Conservation (phyloP, 805 yeast genomes). For the Lipomyces kockii region DNA sequence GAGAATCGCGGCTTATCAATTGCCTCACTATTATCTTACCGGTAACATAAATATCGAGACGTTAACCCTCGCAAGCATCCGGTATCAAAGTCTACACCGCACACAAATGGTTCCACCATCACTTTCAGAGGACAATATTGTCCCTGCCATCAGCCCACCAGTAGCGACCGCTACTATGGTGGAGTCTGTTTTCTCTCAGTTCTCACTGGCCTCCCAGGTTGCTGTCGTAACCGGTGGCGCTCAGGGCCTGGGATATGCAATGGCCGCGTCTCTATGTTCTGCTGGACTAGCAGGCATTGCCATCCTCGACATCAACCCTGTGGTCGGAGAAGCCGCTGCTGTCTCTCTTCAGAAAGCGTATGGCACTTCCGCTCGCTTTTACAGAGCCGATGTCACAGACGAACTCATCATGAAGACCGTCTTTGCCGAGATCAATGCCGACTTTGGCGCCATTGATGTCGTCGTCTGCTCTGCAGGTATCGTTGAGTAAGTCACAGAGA, state of each 20-base stretch:
- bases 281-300: constrained; percentile 59
- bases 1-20: too few species aligned
- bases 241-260: constrained; percentile 64
- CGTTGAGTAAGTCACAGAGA: constrained; percentile 58
- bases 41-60: too few species aligned
- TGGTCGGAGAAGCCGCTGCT: constrained; percentile 66
- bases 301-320: constrained; percentile 59
- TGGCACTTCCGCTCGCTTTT: constrained; percentile 63
- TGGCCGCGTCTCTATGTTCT: constrained; percentile 63
- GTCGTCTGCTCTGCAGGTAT: constrained; percentile 69
- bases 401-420: constrained; percentile 43
- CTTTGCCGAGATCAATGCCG: constrained; percentile 56
- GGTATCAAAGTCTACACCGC: too few species aligned
- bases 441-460: constrained; percentile 60
- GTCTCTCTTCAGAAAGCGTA: constrained; percentile 54
- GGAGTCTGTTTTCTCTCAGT: neutral
- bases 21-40: too few species aligned
- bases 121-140: neutral
- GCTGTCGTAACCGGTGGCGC: constrained; percentile 72
- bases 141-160: neutral
- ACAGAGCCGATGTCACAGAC: constrained; percentile 66
- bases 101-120: neutral
- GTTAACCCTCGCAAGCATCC: too few species aligned
- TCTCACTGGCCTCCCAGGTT: constrained; percentile 52
- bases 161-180: neutral